Conservation (phyloP, 202 grass and related monocot species). For the Schoenoplectus triqueter region DNA sequence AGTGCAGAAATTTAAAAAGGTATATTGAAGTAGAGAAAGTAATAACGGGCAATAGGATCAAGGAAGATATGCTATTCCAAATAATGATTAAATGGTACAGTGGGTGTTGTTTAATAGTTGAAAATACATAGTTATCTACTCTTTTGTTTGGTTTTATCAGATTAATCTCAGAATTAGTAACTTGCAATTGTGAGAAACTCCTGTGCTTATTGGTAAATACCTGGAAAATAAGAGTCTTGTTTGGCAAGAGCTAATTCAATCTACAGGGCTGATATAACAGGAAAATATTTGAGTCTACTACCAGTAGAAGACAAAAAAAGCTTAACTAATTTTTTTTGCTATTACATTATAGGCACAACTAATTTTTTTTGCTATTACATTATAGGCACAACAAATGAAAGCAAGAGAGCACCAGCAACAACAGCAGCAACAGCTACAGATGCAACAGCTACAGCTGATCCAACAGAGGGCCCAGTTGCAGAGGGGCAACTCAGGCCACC, state of each 20-base stretch:
- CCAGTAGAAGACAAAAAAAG: neutral
- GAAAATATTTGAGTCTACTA: neutral
- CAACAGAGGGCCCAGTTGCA: slow-evolving; percentile 96
- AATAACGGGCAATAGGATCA: neutral
- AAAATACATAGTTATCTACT: slow-evolving; percentile 2
- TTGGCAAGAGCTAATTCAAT: no score
- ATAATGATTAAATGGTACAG: neutral
- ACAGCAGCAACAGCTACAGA: slow-evolving; percentile 53
- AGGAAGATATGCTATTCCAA: neutral
- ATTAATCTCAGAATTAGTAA: neutral
- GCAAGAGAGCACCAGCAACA: slow-evolving; percentile 97
- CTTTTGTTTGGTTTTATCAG: slow-evolving; percentile 9
- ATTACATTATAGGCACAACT: slow-evolving; percentile 22
- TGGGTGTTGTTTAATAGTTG: slow-evolving; percentile 7
- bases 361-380: neutral
- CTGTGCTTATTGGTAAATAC: no score
- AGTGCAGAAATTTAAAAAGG: neutral
- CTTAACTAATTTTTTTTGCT: neutral
- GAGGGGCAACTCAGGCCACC: slow-evolving; percentile 67
- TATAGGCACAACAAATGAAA: slow-evolving; percentile 84
- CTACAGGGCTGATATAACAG: neutral
- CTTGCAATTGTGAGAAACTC: neutral
- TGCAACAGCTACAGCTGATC: slow-evolving; percentile 97
- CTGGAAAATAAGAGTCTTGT: no score
- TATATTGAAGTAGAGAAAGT: neutral